Conservation (phyloP, 768 basidiomycete genomes). For the Lentinula edodes region DNA sequence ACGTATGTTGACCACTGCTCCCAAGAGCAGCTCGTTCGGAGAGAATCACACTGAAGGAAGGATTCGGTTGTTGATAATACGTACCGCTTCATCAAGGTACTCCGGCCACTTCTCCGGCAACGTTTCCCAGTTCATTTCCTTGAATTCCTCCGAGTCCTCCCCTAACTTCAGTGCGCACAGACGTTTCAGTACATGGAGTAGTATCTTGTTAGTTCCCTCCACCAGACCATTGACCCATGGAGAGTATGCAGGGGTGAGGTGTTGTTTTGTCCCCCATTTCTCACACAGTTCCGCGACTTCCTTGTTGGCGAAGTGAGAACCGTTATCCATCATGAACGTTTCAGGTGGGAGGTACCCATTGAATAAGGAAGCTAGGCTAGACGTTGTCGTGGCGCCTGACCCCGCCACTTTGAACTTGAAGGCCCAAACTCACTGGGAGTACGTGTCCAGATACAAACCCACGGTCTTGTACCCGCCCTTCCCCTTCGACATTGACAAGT, state of each 20-base stretch:
- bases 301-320: slow-evolving; percentile 26
- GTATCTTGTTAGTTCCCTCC: not conserved
- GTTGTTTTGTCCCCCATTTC: not conserved
- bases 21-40: not conserved
- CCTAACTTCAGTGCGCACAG: slow-evolving; percentile 22
- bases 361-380: slow-evolving; percentile 12
- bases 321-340: slow-evolving; percentile 12
- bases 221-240: no score
- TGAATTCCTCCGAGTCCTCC: not conserved
- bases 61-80: not conserved
- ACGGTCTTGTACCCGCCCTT: slow-evolving; percentile 7
- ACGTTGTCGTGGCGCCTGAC: slow-evolving; percentile 16
- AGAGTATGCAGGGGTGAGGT: no score
- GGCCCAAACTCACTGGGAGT: slow-evolving; percentile 5
- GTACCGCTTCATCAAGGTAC: not conserved
- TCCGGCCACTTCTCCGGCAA: not conserved
- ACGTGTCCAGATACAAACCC: slow-evolving; percentile 9
- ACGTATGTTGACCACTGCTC: not conserved
- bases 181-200: slow-evolving; percentile 19
- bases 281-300: slow-evolving; percentile 23
- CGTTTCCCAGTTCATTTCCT: not conserved
- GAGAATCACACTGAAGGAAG: not conserved
- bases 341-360: slow-evolving; percentile 18
- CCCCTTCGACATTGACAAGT: slow-evolving; percentile 3
- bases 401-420: slow-evolving; percentile 19